These are phyloP conservation scores for Cladorrhinum sp. DNA, from an alignment of 2,329 filamentous ascomycete species.

Conservation along the genomic window DNA sequence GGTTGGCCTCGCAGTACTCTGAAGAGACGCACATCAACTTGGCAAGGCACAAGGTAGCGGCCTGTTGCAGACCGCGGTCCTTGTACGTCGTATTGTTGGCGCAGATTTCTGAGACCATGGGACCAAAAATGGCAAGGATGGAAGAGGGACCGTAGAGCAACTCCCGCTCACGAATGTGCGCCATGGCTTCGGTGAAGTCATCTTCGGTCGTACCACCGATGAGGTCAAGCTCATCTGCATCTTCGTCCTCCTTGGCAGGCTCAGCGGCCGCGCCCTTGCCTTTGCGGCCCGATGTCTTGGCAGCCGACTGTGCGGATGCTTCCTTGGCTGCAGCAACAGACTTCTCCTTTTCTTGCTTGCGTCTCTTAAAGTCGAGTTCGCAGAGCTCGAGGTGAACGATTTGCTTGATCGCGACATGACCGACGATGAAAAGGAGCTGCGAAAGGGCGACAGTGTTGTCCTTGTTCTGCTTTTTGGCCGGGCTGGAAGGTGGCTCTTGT, in stretches of 20 bases:
- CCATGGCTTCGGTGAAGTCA: conserved; percentile 85
- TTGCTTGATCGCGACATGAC: conserved; percentile 96
- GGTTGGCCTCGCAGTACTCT: conserved; percentile 91
- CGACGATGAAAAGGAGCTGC: conserved; percentile 90
- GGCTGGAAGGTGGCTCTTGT: conserved; percentile 32
- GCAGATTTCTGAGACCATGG: conserved; percentile 89
- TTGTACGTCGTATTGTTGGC: conserved; percentile 90
- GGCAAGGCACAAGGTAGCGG: conserved; percentile 88
- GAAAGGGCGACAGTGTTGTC: conserved; percentile 76
- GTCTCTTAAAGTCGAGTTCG: conserved; percentile 94
- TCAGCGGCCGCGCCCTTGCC: conserved; percentile 7
- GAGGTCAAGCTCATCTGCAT: conserved; percentile 84
- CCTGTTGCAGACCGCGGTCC: conserved; percentile 85
- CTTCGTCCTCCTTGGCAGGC: conserved; percentile 45
- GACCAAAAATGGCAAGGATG: conserved; percentile 85
- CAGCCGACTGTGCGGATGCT: conserved; percentile 26
- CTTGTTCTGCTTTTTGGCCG: conserved; percentile 47
- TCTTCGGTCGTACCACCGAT: conserved; percentile 96
- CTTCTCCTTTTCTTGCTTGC: conserved; percentile 88
- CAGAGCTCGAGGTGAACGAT: conserved; percentile 98
- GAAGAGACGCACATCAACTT: conserved; percentile 98
- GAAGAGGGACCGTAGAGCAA: conserved; percentile 79
- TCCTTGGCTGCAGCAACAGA: conserved; percentile 44
- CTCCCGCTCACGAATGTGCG: conserved; percentile 79
- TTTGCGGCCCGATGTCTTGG: conserved; percentile 35